Percentiles rank a stretch among this genome's conserved stretches.
Evolutionary conservation across 2,329 filamentous ascomycete genomes (phyloP).

Genomic region (Ophiosphaerella korrae): DNA sequence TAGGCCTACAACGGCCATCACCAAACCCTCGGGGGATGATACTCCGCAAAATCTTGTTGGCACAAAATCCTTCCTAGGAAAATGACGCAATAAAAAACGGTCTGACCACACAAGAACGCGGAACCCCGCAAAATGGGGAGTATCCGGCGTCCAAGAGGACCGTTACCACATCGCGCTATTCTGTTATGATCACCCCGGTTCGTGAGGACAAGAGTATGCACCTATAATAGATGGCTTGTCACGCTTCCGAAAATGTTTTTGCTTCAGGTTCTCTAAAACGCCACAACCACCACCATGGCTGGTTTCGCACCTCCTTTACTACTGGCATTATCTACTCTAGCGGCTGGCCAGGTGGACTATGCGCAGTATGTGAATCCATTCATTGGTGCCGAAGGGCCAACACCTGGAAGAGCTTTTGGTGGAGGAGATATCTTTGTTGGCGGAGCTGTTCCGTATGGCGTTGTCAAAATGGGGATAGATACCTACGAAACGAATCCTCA

Average conservation of each 20-base stretch:
- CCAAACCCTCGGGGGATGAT: background rate
- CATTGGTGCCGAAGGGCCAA: conserved; percentile 56
- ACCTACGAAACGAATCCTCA: conserved; percentile 32
- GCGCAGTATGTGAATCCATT: conserved; percentile 57
- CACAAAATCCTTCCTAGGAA: background rate
- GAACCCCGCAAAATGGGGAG: background rate
- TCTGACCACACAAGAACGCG: background rate
- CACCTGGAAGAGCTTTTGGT: conserved; percentile 51
- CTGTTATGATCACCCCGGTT: background rate
- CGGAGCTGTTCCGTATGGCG: conserved; percentile 39
- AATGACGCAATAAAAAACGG: background rate
- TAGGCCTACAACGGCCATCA: background rate
- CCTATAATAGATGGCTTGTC: background rate
- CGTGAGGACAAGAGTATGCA: background rate
- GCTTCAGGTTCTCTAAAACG: background rate
- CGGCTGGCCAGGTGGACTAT: conserved; percentile 34
- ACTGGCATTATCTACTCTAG: background rate
- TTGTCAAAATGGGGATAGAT: conserved; percentile 45
- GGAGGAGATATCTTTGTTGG: conserved; percentile 44
- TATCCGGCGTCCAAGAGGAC: background rate
- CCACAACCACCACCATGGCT: background rate
- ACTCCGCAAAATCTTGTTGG: background rate
- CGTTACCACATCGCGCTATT: background rate
- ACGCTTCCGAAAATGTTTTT: background rate
- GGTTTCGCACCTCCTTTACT: background rate